Percentiles rank a stretch among this genome's conserved stretches.
These are phyloP conservation scores for Neckera pumila DNA, from an alignment of 225 moss, liverwort and hornwort species.

Conservation along the genomic window DNA sequence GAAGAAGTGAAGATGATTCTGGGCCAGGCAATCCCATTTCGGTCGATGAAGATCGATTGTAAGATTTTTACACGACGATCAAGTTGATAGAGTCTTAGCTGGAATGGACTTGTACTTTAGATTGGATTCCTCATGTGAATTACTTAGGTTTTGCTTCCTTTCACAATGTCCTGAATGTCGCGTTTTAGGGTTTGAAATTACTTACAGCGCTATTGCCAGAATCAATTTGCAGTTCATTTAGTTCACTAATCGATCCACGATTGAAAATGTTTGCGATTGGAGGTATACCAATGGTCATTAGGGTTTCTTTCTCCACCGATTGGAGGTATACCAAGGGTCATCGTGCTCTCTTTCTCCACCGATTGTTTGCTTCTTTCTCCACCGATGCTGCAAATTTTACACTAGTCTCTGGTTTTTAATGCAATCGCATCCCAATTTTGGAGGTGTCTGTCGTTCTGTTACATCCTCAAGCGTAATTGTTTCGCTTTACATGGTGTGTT, in stretches of 20 bases:
- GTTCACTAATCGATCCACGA: neutral
- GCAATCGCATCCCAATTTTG: neutral
- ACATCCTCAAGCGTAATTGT: neutral
- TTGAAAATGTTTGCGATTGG: neutral
- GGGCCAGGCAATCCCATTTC: constrained; percentile 88
- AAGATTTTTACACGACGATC: neutral
- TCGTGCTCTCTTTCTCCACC: no score
- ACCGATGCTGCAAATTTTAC: neutral
- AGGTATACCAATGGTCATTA: neutral
- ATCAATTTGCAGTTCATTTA: neutral
- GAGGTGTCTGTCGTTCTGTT: neutral
- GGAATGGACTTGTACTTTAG: neutral
- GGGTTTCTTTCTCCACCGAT: neutral
- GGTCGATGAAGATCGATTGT: constrained; percentile 77
- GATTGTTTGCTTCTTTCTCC: neutral
- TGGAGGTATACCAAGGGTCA: no score
- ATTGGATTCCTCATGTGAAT: neutral
- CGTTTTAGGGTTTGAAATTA: neutral
- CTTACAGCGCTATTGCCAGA: neutral
- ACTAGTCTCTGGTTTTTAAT: neutral
- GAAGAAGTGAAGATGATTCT: constrained; percentile 99
- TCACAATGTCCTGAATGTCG: neutral
- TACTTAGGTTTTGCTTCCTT: neutral
- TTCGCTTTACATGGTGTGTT: neutral
- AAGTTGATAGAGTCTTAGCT: neutral